Evolutionary conservation across 2,329 filamentous ascomycete genomes (phyloP).

Genomic region (Sporothrix dimorphospora): DNA sequence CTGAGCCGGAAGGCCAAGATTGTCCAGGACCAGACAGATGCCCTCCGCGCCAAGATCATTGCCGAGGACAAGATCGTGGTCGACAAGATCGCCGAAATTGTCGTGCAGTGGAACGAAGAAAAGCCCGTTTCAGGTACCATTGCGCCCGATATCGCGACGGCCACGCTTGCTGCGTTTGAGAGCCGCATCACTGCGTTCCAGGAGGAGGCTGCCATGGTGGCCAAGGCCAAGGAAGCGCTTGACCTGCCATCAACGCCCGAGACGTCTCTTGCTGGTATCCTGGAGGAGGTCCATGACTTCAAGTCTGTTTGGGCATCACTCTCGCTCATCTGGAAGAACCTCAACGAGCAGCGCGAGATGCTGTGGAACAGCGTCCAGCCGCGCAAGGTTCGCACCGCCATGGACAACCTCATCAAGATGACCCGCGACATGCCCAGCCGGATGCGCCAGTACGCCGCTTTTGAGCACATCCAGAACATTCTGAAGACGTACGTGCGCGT

Average conservation of each 20-base stretch:
- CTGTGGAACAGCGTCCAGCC: conserved; percentile 96
- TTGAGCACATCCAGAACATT: conserved; percentile 94
- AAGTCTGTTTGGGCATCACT: conserved; percentile 97
- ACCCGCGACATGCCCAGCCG: conserved; percentile 99
- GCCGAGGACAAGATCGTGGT: conserved; percentile 91
- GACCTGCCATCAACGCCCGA: conserved; percentile 82
- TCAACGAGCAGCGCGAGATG: conserved; percentile 90
- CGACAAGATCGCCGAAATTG: conserved; percentile 84
- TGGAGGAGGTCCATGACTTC: conserved; percentile 98
- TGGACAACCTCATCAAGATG: conserved; percentile 94
- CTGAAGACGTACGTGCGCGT: conserved; percentile 88
- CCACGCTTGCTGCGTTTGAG: conserved; percentile 81
- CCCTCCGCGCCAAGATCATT: conserved; percentile 88
- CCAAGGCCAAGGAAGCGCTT: conserved; percentile 94
- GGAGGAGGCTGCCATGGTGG: conserved; percentile 88
- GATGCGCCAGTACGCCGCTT: conserved; percentile 99
- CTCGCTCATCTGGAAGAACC: conserved; percentile 92
- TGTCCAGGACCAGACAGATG: conserved; percentile 95
- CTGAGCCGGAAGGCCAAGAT: conserved; percentile 91
- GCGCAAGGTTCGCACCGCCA: conserved; percentile 83
- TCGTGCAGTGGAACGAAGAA: conserved; percentile 88
- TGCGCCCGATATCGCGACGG: conserved; percentile 83
- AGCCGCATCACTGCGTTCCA: conserved; percentile 81
- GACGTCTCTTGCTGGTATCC: conserved; percentile 77
- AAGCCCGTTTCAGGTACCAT: conserved; percentile 96